phyloP scores from a whole-genome alignment of 2,329 filamentous ascomycete genomes.

The Trichoderma atroviride region DNA sequence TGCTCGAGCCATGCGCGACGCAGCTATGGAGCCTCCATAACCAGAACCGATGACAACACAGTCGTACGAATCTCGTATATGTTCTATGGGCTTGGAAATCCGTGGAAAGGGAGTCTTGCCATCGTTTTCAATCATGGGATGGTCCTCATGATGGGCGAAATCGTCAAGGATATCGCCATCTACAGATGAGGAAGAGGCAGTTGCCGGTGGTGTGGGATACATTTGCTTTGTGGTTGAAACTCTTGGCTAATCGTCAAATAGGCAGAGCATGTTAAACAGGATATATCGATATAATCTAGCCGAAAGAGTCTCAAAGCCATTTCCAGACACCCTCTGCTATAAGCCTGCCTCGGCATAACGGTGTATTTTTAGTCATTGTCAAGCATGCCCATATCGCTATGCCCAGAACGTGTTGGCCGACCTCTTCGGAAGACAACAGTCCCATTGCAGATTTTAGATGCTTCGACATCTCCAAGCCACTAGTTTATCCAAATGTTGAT shows the following conservation, averaged over 20 bases:
- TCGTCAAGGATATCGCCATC: neutral
- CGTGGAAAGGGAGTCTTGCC: conserved; percentile 48
- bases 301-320: neutral
- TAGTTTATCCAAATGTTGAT: neutral
- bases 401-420: neutral
- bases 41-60: conserved; percentile 69
- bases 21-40: conserved; percentile 68
- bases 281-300: neutral
- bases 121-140: neutral
- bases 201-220: conserved; percentile 8
- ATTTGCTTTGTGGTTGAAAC: neutral
- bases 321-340: neutral
- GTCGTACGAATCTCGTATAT: conserved; percentile 62
- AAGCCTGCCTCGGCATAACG: neutral
- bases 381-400: neutral
- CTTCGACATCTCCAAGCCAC: neutral
- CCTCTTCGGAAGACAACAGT: neutral
- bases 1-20: conserved; percentile 62
- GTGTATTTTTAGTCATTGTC: neutral
- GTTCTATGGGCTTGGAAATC: conserved; percentile 59
- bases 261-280: neutral
- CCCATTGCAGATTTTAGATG: neutral
- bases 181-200: neutral
- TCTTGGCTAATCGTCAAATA: neutral
- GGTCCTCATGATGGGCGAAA: neutral